Percentiles rank a stretch among this genome's conserved stretches.
phyloP scores from a whole-genome alignment of 352 stramenopile genomes.

The Elongisporangium prolatum region DNA sequence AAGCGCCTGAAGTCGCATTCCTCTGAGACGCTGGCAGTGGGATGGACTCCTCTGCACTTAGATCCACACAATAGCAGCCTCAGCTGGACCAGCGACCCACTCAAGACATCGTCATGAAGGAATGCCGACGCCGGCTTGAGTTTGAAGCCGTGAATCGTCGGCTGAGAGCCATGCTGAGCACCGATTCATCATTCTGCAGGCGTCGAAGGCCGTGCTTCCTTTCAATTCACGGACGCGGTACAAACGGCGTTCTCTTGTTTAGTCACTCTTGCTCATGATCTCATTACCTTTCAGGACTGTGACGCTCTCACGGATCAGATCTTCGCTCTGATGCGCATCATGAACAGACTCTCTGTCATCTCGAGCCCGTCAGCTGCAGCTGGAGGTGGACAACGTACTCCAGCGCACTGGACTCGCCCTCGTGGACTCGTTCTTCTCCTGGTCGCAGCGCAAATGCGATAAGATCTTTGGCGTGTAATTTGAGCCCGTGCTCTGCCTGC shows the following conservation, averaged over 20 bases:
- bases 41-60: neutral
- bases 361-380: neutral
- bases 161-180: neutral
- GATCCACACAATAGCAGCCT: neutral
- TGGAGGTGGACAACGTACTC: neutral
- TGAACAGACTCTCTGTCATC: neutral
- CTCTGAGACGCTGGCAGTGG: neutral
- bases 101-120: neutral
- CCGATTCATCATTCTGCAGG: neutral
- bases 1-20: neutral
- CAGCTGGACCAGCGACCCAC: neutral
- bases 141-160: neutral
- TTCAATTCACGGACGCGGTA: neutral
- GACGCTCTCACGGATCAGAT: neutral
- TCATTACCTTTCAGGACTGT: neutral
- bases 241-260: neutral
- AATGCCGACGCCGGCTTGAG: neutral
- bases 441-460: neutral
- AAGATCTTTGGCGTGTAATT: neutral
- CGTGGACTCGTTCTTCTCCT: neutral
- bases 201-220: neutral
- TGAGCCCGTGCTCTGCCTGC: neutral
- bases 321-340: neutral
- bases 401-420: neutral
- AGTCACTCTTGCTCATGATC: neutral